These are phyloP conservation scores for Chlorella sp. DNA, from an alignment of 139 green algal genomes.

Conservation along the genomic window DNA sequence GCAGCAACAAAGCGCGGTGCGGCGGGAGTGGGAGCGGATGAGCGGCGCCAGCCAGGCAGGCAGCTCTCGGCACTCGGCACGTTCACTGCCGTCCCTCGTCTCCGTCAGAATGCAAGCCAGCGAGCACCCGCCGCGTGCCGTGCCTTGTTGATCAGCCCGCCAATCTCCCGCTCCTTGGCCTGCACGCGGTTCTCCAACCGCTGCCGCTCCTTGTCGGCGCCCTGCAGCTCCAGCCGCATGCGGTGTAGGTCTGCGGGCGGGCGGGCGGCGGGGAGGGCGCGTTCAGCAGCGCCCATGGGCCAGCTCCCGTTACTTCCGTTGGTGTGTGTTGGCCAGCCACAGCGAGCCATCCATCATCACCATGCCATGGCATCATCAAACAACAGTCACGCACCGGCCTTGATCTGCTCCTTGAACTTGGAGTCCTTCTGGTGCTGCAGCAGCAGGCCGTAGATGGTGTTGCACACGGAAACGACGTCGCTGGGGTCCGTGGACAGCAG, in stretches of 20 bases:
- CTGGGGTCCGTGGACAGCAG: conserved; percentile 33
- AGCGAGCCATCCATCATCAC: no score
- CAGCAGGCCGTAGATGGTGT: conserved; percentile 48
- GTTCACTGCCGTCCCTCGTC: no score
- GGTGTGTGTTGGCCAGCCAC: no score
- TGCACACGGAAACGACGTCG: conserved; percentile 37
- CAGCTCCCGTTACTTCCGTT: no score
- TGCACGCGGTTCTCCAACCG: conserved; percentile 31
- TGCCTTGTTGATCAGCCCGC: conserved; percentile 39
- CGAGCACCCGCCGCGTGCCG: no score
- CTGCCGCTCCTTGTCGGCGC: conserved; percentile 26
- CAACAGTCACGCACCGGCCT: conserved; percentile 9
- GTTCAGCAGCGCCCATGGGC: no score
- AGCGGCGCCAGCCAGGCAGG: no score
- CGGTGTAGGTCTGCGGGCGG: conserved; percentile 24
- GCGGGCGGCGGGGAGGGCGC: background rate
- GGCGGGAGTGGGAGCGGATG: no score
- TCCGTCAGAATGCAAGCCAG: no score
- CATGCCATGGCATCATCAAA: no score
- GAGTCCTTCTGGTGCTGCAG: conserved; percentile 44
- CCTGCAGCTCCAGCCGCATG: conserved; percentile 25
- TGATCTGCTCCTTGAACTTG: conserved; percentile 40
- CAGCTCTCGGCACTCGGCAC: no score
- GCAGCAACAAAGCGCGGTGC: background rate
- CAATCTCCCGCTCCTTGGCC: conserved; percentile 54